phyloP scores from a whole-genome alignment of 352 stramenopile species.

The Pythium angustatum region DNA sequence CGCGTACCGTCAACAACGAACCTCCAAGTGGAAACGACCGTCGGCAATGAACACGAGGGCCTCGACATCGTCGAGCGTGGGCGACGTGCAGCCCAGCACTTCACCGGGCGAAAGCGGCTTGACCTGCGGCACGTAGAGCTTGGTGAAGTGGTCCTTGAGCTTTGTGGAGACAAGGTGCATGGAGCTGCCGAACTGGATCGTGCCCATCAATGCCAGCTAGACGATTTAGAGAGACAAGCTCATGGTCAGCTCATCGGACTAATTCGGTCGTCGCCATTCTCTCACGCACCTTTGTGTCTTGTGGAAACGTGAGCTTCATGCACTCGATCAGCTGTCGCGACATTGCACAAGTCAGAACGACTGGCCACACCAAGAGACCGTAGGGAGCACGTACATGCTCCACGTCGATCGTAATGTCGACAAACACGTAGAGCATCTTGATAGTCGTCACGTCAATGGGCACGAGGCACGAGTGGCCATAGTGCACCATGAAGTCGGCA shows the following conservation, averaged over 20 bases:
- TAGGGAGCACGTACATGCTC: slow-evolving; percentile 73
- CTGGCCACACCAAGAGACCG: too few relatives aligned
- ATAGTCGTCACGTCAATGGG: slow-evolving; percentile 96
- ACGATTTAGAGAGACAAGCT: background rate
- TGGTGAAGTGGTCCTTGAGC: slow-evolving; percentile 80
- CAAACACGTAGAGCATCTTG: slow-evolving; percentile 99
- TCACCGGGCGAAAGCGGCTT: slow-evolving; percentile 98
- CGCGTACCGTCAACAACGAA: too few relatives aligned
- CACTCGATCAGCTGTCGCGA: slow-evolving; percentile 94
- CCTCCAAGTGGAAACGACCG: slow-evolving; percentile 99
- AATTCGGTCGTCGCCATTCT: too few relatives aligned
- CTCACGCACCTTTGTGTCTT: slow-evolving; percentile 60
- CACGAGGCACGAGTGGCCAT: slow-evolving; percentile 99
- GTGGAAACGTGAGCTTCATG: slow-evolving; percentile 90
- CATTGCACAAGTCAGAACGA: too few relatives aligned
- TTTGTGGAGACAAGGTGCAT: slow-evolving; percentile 82
- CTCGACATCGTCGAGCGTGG: slow-evolving; percentile 90
- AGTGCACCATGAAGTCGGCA: slow-evolving; percentile 99
- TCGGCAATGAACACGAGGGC: slow-evolving; percentile 98
- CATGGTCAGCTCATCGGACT: too few relatives aligned
- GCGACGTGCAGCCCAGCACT: slow-evolving; percentile 98
- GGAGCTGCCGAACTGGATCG: slow-evolving; percentile 94
- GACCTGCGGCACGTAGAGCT: slow-evolving; percentile 92
- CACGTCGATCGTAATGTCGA: slow-evolving; percentile 99
- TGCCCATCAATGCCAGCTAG: slow-evolving; percentile 92